Evolutionary conservation across 257 asterid genomes (phyloP).

Genomic region (Anisodus acutangulus): DNA sequence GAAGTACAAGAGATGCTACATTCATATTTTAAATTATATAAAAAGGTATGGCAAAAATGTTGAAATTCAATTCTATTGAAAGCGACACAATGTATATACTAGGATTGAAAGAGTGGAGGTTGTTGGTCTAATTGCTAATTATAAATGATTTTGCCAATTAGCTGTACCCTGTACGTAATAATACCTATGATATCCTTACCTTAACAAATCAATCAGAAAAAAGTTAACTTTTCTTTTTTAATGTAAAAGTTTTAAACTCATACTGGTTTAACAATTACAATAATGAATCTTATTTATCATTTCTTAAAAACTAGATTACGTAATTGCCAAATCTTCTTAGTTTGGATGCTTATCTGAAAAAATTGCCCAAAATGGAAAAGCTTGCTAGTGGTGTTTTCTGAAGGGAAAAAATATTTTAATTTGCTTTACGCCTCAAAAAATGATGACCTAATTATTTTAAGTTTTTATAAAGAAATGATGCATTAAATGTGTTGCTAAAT

Average conservation of each 20-base stretch:
- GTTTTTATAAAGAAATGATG: not conserved
- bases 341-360: not conserved
- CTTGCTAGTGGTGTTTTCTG: not conserved
- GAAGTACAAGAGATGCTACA: not conserved
- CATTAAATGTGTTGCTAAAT: not conserved
- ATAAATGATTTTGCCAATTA: not conserved
- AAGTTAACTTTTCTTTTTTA: not conserved
- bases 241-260: not conserved
- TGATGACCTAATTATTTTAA: not conserved
- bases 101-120: not conserved
- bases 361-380: not conserved
- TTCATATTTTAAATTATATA: not conserved
- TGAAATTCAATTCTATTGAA: not conserved
- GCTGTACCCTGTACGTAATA: not conserved
- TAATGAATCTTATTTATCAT: not conserved
- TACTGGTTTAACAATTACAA: not conserved
- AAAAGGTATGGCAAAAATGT: not conserved
- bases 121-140: conserved; percentile 10
- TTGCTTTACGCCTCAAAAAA: not conserved
- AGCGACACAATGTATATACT: not conserved
- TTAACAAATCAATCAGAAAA: not conserved
- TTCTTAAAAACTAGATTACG: not conserved
- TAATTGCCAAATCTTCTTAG: not conserved
- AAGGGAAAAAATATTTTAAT: not conserved
- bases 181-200: not conserved